Percentiles rank a stretch among this genome's conserved stretches.
Conservation (phyloP, 805 yeast genomes). For the Ogataea ganodermae region DNA sequence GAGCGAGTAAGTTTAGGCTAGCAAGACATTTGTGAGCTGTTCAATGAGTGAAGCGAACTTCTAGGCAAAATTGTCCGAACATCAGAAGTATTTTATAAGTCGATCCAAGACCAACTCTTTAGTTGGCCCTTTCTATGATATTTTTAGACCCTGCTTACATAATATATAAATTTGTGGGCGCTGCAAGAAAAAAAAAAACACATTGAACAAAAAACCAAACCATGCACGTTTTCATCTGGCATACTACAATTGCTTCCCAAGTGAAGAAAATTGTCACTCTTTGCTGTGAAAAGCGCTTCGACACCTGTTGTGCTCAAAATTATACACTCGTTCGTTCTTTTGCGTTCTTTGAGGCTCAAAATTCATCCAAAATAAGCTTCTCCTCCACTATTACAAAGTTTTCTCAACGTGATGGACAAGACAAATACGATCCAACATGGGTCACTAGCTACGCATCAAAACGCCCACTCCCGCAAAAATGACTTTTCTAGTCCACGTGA, state of each 20-base stretch:
- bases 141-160: not conserved
- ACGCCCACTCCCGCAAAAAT: not conserved
- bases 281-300: not conserved
- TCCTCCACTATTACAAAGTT: not conserved
- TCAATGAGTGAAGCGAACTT: not conserved
- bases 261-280: not conserved
- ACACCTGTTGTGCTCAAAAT: not conserved
- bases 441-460: not conserved
- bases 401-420: not conserved
- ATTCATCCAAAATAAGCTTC: not conserved
- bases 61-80: no score
- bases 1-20: not conserved
- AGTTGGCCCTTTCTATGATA: no score
- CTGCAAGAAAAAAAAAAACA: not conserved
- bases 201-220: not conserved
- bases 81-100: no score
- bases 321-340: no score
- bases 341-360: not conserved
- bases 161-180: not conserved
- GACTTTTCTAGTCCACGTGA: slow-evolving; percentile 39
- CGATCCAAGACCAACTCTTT: no score
- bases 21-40: no score
- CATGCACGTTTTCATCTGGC: no score
- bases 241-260: not conserved
- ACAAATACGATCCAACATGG: not conserved